Evolutionary conservation across 352 stramenopile species (phyloP).

Genomic region (Aphanomyces euteiches): DNA sequence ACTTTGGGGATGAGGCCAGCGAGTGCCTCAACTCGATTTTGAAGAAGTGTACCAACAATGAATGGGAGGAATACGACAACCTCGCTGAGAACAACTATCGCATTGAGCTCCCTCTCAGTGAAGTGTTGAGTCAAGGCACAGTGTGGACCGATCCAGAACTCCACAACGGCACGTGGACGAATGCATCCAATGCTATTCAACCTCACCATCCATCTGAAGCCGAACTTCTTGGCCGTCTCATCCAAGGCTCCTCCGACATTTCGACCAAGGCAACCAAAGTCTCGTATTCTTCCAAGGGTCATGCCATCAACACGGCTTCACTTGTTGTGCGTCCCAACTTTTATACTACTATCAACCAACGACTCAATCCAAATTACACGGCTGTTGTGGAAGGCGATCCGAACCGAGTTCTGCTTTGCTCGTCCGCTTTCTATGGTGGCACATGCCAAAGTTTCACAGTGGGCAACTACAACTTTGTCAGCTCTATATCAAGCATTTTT

Average conservation of each 20-base stretch:
- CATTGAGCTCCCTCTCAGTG: neutral
- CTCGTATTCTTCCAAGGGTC: neutral
- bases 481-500: no score
- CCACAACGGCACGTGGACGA: neutral
- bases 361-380: neutral
- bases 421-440: no score
- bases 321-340: slow-evolving; percentile 6
- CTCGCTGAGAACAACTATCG: neutral
- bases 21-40: slow-evolving; percentile 17
- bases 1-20: neutral
- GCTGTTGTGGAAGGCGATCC: neutral
- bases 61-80: slow-evolving; percentile 3
- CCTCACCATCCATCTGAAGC: neutral
- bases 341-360: slow-evolving; percentile 24
- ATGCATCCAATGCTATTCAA: neutral
- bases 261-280: neutral
- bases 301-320: neutral
- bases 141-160: neutral
- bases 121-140: slow-evolving; percentile 1
- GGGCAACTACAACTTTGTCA: no score
- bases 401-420: no score
- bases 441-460: no score
- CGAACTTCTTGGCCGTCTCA: slow-evolving; percentile 4
- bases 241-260: neutral
- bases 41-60: slow-evolving; percentile 5